phyloP scores from a whole-genome alignment of 225 moss, liverwort and hornwort genomes.

The Physcomitrium patens region DNA sequence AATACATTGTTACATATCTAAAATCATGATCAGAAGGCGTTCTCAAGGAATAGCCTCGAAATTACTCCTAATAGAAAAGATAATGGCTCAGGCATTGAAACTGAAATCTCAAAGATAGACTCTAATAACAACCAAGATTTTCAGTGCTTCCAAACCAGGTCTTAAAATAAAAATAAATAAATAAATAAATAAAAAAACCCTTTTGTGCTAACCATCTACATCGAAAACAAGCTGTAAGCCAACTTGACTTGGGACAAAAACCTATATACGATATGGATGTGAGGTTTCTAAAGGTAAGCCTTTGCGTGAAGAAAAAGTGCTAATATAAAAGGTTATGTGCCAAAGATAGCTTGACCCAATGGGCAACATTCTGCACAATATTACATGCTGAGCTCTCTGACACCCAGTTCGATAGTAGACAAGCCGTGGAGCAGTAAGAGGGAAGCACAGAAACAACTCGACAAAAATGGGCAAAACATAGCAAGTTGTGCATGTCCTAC shows the following conservation, averaged over 20 bases:
- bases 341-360: no score
- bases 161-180: no score
- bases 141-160: background rate
- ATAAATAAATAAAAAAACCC: no score
- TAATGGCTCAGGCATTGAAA: constrained; percentile 3
- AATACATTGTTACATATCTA: constrained; percentile 1
- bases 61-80: background rate
- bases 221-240: background rate
- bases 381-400: background rate
- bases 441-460: constrained; percentile 1
- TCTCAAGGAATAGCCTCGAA: background rate
- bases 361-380: background rate
- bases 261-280: background rate
- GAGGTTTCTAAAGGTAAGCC: no score
- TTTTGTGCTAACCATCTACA: background rate
- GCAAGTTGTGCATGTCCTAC: constrained; percentile 31
- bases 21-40: background rate
- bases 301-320: no score
- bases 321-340: no score
- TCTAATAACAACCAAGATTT: background rate
- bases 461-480: background rate
- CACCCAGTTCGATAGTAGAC: background rate
- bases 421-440: background rate
- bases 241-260: background rate
- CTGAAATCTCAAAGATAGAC: constrained; percentile 1